Evolutionary conservation across 2,329 filamentous ascomycete genomes (phyloP).

Genomic region (Ophiostoma ips): DNA sequence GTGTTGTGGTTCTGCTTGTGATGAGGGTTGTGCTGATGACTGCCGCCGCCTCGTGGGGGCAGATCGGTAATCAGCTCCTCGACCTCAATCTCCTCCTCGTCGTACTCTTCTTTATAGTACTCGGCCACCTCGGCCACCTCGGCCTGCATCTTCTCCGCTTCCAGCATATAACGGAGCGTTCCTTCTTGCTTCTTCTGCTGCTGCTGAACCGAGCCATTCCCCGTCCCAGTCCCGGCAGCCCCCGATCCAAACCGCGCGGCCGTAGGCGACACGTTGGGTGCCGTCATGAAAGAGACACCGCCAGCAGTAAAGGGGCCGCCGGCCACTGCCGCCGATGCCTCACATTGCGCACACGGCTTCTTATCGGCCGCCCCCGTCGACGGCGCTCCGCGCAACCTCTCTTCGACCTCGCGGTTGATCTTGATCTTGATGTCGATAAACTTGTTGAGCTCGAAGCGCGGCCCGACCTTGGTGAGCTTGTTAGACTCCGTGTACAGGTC

Average conservation of each 20-base stretch:
- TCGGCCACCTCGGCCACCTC: constrained; percentile 55
- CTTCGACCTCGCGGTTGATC: constrained; percentile 68
- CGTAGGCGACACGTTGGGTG: constrained; percentile 26
- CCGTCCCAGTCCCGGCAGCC: constrained; percentile 14
- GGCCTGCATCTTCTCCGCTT: constrained; percentile 56
- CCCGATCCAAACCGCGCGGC: constrained; percentile 26
- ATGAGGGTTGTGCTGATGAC: not conserved
- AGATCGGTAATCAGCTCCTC: constrained; percentile 43
- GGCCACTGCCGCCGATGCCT: not conserved
- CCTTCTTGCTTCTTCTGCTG: constrained; percentile 40
- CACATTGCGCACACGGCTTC: not conserved
- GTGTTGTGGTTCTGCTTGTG: not conserved
- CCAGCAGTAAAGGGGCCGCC: not conserved
- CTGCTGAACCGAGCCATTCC: too few species aligned
- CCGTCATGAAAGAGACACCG: constrained; percentile 22
- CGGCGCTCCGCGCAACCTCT: not conserved
- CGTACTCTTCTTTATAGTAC: constrained; percentile 61
- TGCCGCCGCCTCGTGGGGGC: not conserved
- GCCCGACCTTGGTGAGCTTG: constrained; percentile 59
- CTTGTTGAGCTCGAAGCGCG: constrained; percentile 55
- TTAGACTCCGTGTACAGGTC: constrained; percentile 85
- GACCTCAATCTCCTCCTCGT: constrained; percentile 65
- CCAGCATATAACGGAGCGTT: constrained; percentile 81
- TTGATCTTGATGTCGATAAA: constrained; percentile 80
- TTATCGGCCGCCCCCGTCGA: too few species aligned